Evolutionary conservation across 2,329 filamentous ascomycete genomes (phyloP), one percentile per base, ranked within the genome.

Genomic region (Trichophyton simii): DNA sequence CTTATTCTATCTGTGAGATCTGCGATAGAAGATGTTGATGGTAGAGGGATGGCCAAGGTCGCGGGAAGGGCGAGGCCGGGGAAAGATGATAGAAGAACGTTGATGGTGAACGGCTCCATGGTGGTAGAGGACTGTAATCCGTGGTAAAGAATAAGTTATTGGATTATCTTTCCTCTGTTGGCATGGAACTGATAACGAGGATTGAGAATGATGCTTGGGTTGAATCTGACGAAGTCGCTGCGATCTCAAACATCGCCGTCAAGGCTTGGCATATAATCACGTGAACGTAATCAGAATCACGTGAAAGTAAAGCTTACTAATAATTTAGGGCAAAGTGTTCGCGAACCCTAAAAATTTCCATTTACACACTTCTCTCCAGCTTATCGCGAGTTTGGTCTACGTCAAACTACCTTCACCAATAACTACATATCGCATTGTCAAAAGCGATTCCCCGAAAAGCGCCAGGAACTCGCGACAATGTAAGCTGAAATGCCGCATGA

Each of bases 41-140:
- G 78, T 22, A 95, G 77, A 0, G 89, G 85, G n/a, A 96, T 79
- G 3, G 87, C 85, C 38, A 95, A 79, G 0, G 91, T 95, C n/a
- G 87, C 78, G 1, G 92, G 91, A 5, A 96, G 82, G 55, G 87
- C 86, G 18, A 95, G 82, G 65, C 92, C 92, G 6, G 87, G 81
- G 70, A 97, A 92, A 64, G 87, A 89, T 67, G 89, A 87, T 64
- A 99, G 79, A 63, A 97, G 83, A 65, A 97, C 80, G 75, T 95
- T 96, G 71, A 95, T 77, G 44, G 78, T 83, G 59, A 59, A 63
- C 6, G 60, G 58, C 20, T 58, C 58, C 63, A 64, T 64, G 54
- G 34, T 61, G 59, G 41, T 48, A 52, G 57, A 22, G n/a, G 36
- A 4, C 22, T 52, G 28, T 31, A 9, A 22, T 0, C 6, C 1